These are phyloP conservation scores for Xylaria sp. DNA, from an alignment of 2,329 filamentous ascomycete species.

Conservation along the genomic window DNA sequence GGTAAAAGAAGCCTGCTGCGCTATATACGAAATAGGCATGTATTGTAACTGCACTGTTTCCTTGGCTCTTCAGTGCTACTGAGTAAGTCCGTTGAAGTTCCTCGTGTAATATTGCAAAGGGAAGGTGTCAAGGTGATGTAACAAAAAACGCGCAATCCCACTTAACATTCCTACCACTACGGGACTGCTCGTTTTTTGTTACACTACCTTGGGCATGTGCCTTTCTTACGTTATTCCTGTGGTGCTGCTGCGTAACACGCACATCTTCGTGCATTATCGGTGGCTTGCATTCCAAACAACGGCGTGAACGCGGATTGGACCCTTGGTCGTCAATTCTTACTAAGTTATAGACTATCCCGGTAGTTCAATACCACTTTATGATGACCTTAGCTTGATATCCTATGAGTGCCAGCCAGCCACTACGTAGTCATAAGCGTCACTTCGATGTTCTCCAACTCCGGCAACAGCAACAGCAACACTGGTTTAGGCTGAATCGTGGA, in stretches of 20 bases:
- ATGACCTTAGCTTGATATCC: background rate
- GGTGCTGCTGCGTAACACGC: background rate
- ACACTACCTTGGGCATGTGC: no score
- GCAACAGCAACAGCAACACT: background rate
- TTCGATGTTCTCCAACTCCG: background rate
- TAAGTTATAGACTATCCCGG: background rate
- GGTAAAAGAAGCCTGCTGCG: background rate
- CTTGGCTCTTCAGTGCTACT: background rate
- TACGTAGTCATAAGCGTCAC: background rate
- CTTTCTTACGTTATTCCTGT: background rate
- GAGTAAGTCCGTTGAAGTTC: background rate
- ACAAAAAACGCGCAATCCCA: no score
- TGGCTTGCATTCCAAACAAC: background rate
- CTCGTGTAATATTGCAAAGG: background rate
- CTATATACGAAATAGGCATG: background rate
- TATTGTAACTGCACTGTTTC: background rate
- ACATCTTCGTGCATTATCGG: background rate
- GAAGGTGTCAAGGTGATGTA: no score
- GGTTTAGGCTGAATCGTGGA: background rate
- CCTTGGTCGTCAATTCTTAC: background rate
- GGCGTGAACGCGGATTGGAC: background rate
- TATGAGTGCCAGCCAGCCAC: background rate
- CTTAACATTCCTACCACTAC: no score
- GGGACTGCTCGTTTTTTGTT: no score
- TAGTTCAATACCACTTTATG: background rate